Conservation (phyloP, 2,329 filamentous ascomycete species). For the Scleromitrula shiraiana region DNA sequence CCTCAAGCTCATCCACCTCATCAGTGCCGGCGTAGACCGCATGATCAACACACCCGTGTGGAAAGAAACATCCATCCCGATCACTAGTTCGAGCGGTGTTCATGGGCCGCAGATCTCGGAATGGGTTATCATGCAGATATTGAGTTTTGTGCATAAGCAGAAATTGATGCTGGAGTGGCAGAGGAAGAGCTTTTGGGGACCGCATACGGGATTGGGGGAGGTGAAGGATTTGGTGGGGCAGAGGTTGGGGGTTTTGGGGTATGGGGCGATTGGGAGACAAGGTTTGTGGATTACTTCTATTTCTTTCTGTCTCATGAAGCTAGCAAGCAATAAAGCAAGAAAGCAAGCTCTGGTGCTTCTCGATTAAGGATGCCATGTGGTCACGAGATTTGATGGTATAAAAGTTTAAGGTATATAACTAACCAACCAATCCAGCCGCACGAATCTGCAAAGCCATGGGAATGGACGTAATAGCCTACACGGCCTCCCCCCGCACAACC, state of each 20-base stretch:
- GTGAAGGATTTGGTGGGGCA: conserved; percentile 49
- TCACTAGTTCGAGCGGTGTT: conserved; percentile 31
- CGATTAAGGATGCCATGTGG: too few relatives aligned
- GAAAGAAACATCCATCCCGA: conserved; percentile 29
- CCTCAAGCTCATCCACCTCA: conserved; percentile 32
- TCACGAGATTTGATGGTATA: too few relatives aligned
- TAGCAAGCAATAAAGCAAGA: too few relatives aligned
- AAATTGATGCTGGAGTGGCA: conserved; percentile 48
- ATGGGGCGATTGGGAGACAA: conserved; percentile 34
- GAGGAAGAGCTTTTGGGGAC: conserved; percentile 46
- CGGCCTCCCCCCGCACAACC: conserved; percentile 50
- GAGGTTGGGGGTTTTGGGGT: conserved; percentile 42
- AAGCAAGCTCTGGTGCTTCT: too few relatives aligned
- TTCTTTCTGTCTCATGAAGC: not conserved
- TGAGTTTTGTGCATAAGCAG: conserved; percentile 49
- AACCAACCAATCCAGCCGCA: conserved; percentile 27
- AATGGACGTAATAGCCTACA: conserved; percentile 58
- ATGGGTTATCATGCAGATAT: conserved; percentile 56
- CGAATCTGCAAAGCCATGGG: conserved; percentile 48
- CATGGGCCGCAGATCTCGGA: conserved; percentile 53
- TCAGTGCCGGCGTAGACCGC: conserved; percentile 30
- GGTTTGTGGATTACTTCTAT: conserved; percentile 26
- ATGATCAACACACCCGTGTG: conserved; percentile 25
- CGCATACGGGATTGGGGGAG: conserved; percentile 24
- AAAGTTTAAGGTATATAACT: too few relatives aligned